Evolutionary conservation across 1,139 yeast genomes (phyloP), one percentile per base, ranked within the genome.

Genomic region (Geotrichum aggregatum): DNA sequence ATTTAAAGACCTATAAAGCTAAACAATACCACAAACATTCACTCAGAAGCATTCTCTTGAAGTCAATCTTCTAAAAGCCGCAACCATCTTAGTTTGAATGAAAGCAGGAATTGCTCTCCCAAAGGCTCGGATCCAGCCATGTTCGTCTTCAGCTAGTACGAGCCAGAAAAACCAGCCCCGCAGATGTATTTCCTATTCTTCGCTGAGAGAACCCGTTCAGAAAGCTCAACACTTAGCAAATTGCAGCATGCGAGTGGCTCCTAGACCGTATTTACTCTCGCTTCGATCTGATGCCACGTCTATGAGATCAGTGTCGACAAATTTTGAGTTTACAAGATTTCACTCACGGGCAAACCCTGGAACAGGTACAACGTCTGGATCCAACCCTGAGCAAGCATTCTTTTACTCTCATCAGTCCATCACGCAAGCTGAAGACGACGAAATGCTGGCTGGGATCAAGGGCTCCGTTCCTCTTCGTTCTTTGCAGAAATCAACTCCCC

Each of bases 71-170:
- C 28, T 5, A 5, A 24, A 5, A 5, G 8, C 28, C 28, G 8
- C 28, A 24, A 5, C 8, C 7, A 42, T 19, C 33, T 13, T 19
- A 11, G 28, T 43, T 16, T 43, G 47, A 40, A 46, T 46, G 49
- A 39, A 41, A 46, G 33, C 49, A 22, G 44, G 44, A 38, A 39
- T 46, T 38, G 39, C 49, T n/a, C 22, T 46, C 30, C 49, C 49
- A 22, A 46, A 46, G 49, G 44, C 49, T 22, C 44, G 49, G 43
- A 31, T 46, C 11, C 49, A 46, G 47, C 39, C 47, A 43, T 43
- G 47, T 26, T 33, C 47, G 30, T 2, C 47, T 13, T 10, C 38
- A 6, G 14, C 39, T 33, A 43, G 47, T 22, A 33, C 47, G 10
- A 31, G 28, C 38, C 47, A 33, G 16, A 11, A 38, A 21, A 31